Percentiles rank a stretch among this genome's conserved stretches.
Evolutionary conservation across 73 alveolate species (phyloP).

Genomic region (Paramecium bursaria): DNA sequence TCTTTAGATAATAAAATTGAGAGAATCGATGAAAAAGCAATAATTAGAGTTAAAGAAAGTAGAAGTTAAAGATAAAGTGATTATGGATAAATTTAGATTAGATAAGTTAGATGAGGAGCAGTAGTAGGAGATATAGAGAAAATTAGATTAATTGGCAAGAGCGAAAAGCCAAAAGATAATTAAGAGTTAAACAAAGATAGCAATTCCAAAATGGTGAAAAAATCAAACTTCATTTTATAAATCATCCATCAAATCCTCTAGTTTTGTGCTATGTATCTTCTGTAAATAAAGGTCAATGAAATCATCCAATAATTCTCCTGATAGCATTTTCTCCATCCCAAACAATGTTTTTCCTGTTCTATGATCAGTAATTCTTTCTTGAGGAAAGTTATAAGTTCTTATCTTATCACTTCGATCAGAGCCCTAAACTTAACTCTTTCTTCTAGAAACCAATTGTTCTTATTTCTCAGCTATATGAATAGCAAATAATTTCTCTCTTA

Average conservation of each 20-base stretch:
- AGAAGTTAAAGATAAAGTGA: constrained; percentile 48
- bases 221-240: constrained; percentile 1
- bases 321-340: constrained; percentile 84
- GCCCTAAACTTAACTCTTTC: constrained; percentile 71
- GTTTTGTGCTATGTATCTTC: background rate
- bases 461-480: constrained; percentile 65
- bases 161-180: constrained; percentile 21
- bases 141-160: constrained; percentile 27
- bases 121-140: background rate
- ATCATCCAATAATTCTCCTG: constrained; percentile 77
- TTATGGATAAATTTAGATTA: background rate
- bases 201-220: constrained; percentile 63
- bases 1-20: constrained; percentile 9
- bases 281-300: constrained; percentile 72
- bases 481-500: constrained; percentile 76
- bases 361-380: constrained; percentile 91
- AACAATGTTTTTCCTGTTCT: constrained; percentile 75
- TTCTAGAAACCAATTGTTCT: constrained; percentile 56
- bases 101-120: constrained; percentile 3
- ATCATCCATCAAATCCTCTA: constrained; percentile 5
- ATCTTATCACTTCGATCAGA: constrained; percentile 90
- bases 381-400: constrained; percentile 91
- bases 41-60: constrained; percentile 34
- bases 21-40: background rate
- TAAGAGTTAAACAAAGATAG: constrained; percentile 15